Evolutionary conservation across 805 yeast species (phyloP), one percentile per base, ranked within the genome.

Genomic region (Soucietia sequanensis): DNA sequence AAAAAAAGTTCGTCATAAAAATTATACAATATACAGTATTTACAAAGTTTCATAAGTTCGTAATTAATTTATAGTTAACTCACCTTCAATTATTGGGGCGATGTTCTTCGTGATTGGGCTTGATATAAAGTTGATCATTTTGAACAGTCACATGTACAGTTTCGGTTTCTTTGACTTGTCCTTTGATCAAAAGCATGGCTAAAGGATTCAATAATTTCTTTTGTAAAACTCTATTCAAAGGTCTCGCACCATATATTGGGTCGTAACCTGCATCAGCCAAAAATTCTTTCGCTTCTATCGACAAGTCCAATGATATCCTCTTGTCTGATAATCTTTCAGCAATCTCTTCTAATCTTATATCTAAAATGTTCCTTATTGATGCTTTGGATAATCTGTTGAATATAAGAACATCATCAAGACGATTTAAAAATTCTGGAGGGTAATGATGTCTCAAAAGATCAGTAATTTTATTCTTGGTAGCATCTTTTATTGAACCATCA

Each of bases 351-450:
- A 93, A 67, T 44, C 99, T 75, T 43, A 93, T 81, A 41, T 90
- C 91, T 34, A 93, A 91, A 46, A 93, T 93, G 31, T 75, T 76
- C 44, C 82, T 69, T 45, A 93, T 70, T 1, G 95, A 86, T 2
- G 60, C 55, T 54, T 82, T 85, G 3, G 96, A 84, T 17, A 93
- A 70, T 52, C 96, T 78, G 68, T 93, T 93, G 72, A 93, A 93
- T 2, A 93, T 89, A 12, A 93, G 69, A n/a, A 88, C 79, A 44
- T 93, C 98, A 54, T 93, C 98, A 48, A 93, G 75, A 58, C 99
- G 81, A 60, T 93, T 93, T 56, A 93, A 74, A 51, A 93, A 93
- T 60, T 93, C 99, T 0, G 99, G 99, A 13, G 98, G 90, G 51
- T 93, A 93, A 48, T 76, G 62, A 28, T 64, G 65, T 47, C 76